Base-by-base conservation (phyloP, 352 stramenopile genomes). In the Peronosclerospora sorghi region DNA sequence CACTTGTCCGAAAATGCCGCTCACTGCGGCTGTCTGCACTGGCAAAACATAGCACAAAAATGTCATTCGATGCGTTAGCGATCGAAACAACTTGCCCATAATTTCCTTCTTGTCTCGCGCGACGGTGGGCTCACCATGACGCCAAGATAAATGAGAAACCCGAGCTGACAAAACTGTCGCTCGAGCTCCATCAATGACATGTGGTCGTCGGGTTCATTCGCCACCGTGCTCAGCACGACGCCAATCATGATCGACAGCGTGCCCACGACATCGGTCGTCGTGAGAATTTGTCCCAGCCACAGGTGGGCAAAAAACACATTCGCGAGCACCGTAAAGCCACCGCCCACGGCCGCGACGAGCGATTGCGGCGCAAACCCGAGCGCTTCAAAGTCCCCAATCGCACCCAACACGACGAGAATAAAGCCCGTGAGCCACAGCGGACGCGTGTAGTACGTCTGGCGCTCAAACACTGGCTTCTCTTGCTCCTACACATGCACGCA, bases 271-370 rank as follows among this genome's bases (percentile, higher is more conserved):
- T 91, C 79, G 14, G 68, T 78, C 35, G 61, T 47, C 28, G 68
- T 84, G 41, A 91, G 34, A 30, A 72, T 71, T 63, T 91, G 76
- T 7, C 78, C 75, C 41, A 95, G 68, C 79, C 79, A 88, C 44
- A 86, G 41, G 37, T 91, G 75, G 8, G 78, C 81, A 42, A 95
- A 95, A 44, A 94, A 88, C 3, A 94, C 78, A 41, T 95, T 95
- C 27, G 79, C 78, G 7, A 95, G 62, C 29, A 95, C 76, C 0
- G 83, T 95, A 48, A 81, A 90, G 30, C 81, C 79, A 10, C 78
- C 78, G 4, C 83, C 83, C 6, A 93, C 81, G 0, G 83, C 79
- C 26, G 83, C 82, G 15, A 94, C 82, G 1, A 95, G 71, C 23
- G 76, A 69, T 48, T 95, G 83, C 8, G 83, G 78, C 9, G 81